Evolutionary conservation across 192 early-diverging fungal species (phyloP), one percentile per base, ranked within the genome.

Genomic region (Nowakowskiella sp.): DNA sequence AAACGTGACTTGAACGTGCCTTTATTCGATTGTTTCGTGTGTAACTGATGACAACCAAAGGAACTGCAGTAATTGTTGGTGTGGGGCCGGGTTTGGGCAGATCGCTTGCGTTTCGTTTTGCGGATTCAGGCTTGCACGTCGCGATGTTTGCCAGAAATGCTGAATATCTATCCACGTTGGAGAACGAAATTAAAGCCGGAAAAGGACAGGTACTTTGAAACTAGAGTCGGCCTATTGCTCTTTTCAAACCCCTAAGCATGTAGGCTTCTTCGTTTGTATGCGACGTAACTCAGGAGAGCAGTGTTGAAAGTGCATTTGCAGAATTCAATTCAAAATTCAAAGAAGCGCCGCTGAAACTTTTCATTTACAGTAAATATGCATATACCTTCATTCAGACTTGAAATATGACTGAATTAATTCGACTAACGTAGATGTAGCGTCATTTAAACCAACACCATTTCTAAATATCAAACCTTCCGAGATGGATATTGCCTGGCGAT

Each of bases 31-130:
- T n/a, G n/a, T n/a, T n/a, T n/a, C n/a, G n/a, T n/a, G n/a, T n/a
- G n/a, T n/a, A n/a, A n/a, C n/a, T n/a, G n/a, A n/a, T n/a, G n/a
- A n/a, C n/a, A n/a, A n/a, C n/a, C n/a, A n/a, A n/a, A n/a, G n/a
- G n/a, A n/a, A n/a, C n/a, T n/a, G n/a, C n/a, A n/a, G 50, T 68
- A 23, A 44, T 68, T 31, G 54, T 57, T 29, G 66, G 66, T 24
- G 53, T 43, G 27, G 66, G 66, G 1, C 57, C 66, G 3, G 66
- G 66, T 25, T 19, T 49, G 30, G 66, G 66, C 25, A 44, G 49
- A 1, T 57, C 61, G 2, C n/a, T 60, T 7, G 61, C 66, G 7
- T 30, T 49, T 5, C 48, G 52, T 2, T 68, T 68, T 44, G 58
- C 61, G 4, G 31, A 48, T 7, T 34, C 62, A 27, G 66, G 66